These are phyloP conservation scores for Leptographium radiaticola DNA, from an alignment of 2,329 filamentous ascomycete genomes.

Conservation along the genomic window DNA sequence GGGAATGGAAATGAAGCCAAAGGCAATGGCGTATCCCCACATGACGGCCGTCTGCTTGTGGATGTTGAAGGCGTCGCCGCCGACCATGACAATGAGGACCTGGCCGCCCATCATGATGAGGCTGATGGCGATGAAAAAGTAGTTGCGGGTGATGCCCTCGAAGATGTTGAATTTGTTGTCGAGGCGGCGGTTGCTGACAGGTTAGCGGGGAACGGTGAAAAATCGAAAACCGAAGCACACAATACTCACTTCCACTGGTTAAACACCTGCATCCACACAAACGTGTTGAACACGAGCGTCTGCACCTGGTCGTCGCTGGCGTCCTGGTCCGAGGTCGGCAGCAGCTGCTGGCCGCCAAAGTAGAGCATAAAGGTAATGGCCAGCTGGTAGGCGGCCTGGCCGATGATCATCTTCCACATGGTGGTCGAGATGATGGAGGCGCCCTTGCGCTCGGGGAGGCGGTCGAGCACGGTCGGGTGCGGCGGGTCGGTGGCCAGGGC, in stretches of 20 bases:
- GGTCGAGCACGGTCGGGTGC: conserved; percentile 63
- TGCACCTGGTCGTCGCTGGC: conserved; percentile 38
- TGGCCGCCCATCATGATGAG: conserved; percentile 79
- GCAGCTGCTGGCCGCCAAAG: conserved; percentile 29
- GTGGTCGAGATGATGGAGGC: conserved; percentile 62
- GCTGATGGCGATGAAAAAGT: conserved; percentile 82
- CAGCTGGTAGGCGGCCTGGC: conserved; percentile 82
- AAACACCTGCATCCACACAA: conserved; percentile 99
- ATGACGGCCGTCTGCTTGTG: conserved; percentile 54
- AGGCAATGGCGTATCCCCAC: conserved; percentile 78
- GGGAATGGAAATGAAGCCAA: conserved; percentile 75
- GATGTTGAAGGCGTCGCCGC: conserved; percentile 69
- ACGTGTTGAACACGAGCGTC: conserved; percentile 92
- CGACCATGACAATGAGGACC: conserved; percentile 78
- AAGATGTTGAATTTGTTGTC: conserved; percentile 96
- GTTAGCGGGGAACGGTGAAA: conserved; percentile 12
- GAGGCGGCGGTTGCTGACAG: conserved; percentile 63
- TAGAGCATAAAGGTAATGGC: conserved; percentile 68
- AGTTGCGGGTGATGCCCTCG: conserved; percentile 72
- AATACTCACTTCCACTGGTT: conserved; percentile 80
- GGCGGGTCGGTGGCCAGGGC: conserved; percentile 87
- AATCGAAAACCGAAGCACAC: not conserved
- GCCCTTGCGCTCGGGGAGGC: conserved; percentile 51
- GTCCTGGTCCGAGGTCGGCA: conserved; percentile 27
- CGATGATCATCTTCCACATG: conserved; percentile 99